Evolutionary conservation across 1,284 basidiomycete species (phyloP).

Genomic region (Bothia castanella): DNA sequence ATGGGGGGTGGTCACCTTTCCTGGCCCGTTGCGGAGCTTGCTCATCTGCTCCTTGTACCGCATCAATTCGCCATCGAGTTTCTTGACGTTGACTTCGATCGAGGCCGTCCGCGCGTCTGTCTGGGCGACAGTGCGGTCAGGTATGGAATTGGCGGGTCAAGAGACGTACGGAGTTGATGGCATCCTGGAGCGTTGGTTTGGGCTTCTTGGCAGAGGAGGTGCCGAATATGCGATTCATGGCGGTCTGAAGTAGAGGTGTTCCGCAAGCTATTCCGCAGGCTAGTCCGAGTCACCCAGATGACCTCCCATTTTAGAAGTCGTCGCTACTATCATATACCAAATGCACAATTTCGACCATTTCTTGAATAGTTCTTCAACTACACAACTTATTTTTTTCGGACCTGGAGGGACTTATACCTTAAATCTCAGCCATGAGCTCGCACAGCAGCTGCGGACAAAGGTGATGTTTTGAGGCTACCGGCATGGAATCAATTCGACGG

Average conservation of each 20-base stretch:
- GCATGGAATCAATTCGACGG: too few relatives aligned
- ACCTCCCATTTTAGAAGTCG: too few relatives aligned
- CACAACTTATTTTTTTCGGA: too few relatives aligned
- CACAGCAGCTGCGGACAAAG: too few relatives aligned
- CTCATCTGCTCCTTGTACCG: slow-evolving; percentile 97
- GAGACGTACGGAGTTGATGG: slow-evolving; percentile 75
- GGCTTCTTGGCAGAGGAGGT: slow-evolving; percentile 76
- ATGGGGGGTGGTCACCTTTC: slow-evolving; percentile 62
- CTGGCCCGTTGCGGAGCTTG: slow-evolving; percentile 90
- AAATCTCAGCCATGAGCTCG: too few relatives aligned
- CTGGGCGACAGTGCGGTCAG: slow-evolving; percentile 38
- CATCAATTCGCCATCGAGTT: slow-evolving; percentile 90
- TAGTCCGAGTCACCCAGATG: too few relatives aligned
- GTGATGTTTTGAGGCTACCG: too few relatives aligned
- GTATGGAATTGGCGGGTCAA: slow-evolving; percentile 5
- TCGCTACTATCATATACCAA: too few relatives aligned
- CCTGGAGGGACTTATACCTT: too few relatives aligned
- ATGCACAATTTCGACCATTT: too few relatives aligned
- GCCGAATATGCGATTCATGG: slow-evolving; percentile 85
- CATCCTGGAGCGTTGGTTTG: slow-evolving; percentile 85
- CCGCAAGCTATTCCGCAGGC: background rate
- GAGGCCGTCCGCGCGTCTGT: slow-evolving; percentile 87
- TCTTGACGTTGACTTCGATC: slow-evolving; percentile 96
- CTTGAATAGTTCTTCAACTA: too few relatives aligned
- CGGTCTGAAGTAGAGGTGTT: background rate